phyloP scores from a whole-genome alignment of 306 rosid species.

The Castanea sativa region DNA sequence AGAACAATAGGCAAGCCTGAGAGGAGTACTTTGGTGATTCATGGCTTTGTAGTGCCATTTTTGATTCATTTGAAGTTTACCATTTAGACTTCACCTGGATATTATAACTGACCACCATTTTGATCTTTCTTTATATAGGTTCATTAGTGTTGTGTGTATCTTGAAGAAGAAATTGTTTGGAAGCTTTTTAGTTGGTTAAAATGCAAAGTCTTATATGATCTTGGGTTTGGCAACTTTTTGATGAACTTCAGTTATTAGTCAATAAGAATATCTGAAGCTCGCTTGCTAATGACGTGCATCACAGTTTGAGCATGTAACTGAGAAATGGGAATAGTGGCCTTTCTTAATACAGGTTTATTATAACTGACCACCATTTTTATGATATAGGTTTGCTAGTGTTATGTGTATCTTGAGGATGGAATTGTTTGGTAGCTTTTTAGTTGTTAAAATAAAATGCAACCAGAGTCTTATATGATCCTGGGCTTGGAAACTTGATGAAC shows the following conservation, averaged over 20 bases:
- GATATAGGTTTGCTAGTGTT: not conserved
- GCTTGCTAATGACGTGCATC: not conserved
- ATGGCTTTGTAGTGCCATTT: not conserved
- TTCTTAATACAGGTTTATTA: not conserved
- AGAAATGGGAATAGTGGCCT: too few species aligned
- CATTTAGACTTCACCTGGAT: not conserved
- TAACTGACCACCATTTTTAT: slow-evolving; percentile 13
- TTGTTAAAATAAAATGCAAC: not conserved
- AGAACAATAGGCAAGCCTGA: slow-evolving; percentile 21
- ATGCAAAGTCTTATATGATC: not conserved
- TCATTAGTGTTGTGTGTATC: not conserved
- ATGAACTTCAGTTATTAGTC: not conserved
- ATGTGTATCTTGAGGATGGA: not conserved
- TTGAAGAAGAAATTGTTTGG: not conserved
- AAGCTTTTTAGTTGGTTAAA: not conserved
- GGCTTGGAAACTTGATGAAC: not conserved
- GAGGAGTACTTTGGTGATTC: slow-evolving; percentile 6
- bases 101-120: slow-evolving; percentile 6
- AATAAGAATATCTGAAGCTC: slow-evolving; percentile 6
- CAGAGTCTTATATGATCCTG: not conserved
- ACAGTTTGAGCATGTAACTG: too few species aligned
- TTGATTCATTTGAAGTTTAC: not conserved
- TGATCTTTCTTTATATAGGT: slow-evolving; percentile 5
- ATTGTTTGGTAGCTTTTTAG: not conserved
- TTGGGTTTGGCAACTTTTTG: not conserved